Conservation (phyloP, 2,329 filamentous ascomycete genomes). For the Chaetomium globosum region DNA sequence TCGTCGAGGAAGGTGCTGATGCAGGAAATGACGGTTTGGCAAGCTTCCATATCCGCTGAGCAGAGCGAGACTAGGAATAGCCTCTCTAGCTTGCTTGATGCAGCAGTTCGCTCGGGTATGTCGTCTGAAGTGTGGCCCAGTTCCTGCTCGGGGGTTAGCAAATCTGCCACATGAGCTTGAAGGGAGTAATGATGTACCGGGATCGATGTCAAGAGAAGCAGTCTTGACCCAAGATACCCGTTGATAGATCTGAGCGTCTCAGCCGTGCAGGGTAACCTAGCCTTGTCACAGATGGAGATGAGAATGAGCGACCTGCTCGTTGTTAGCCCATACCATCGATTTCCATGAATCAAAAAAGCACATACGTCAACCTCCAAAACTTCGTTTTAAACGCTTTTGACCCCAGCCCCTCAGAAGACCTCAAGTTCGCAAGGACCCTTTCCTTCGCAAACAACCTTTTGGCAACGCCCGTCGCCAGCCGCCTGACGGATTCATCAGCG, state of each 20-base stretch:
- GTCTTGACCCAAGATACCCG: slow-evolving; percentile 59
- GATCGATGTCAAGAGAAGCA: slow-evolving; percentile 55
- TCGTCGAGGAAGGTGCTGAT: slow-evolving; percentile 66
- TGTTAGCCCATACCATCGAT: slow-evolving; percentile 12
- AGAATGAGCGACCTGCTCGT: slow-evolving; percentile 49
- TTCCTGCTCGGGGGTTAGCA: slow-evolving; percentile 47
- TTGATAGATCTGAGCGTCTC: slow-evolving; percentile 53
- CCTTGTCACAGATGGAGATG: slow-evolving; percentile 53
- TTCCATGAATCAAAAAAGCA: not conserved
- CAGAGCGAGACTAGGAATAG: slow-evolving; percentile 65
- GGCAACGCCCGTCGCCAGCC: slow-evolving; percentile 52
- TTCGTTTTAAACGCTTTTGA: slow-evolving; percentile 47
- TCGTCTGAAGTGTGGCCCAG: slow-evolving; percentile 58
- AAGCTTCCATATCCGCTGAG: slow-evolving; percentile 66
- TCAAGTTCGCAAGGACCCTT: slow-evolving; percentile 43
- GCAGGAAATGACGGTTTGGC: slow-evolving; percentile 64
- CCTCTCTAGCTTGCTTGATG: slow-evolving; percentile 62
- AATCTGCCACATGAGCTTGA: no score
- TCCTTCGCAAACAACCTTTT: slow-evolving; percentile 51
- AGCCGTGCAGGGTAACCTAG: slow-evolving; percentile 49
- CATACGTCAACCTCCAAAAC: slow-evolving; percentile 59
- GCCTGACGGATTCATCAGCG: slow-evolving; percentile 53
- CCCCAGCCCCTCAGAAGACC: slow-evolving; percentile 43
- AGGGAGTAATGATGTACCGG: slow-evolving; percentile 45
- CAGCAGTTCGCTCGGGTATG: slow-evolving; percentile 56